phyloP scores from a whole-genome alignment of 129 eudicot species.

The Erigeron canadensis region DNA sequence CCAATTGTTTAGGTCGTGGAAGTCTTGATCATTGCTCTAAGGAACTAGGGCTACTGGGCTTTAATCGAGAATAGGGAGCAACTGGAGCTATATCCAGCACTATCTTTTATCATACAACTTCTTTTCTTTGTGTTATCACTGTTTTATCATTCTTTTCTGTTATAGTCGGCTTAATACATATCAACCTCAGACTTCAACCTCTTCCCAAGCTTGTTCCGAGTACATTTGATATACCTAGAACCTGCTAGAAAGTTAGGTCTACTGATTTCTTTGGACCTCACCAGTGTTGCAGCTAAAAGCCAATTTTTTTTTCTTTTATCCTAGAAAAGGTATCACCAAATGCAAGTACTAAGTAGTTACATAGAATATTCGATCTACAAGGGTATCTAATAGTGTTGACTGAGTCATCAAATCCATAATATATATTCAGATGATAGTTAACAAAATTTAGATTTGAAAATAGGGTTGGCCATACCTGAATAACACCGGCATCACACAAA shows the following conservation, averaged over 20 bases:
- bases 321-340: no score
- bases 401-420: neutral
- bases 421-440: neutral
- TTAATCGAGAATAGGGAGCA: no score
- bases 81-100: no score
- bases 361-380: neutral
- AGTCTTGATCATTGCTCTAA: no score
- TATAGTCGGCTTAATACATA: neutral
- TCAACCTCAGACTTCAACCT: conserved; percentile 2
- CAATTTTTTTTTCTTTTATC: no score
- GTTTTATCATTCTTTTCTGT: no score
- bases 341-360: neutral
- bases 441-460: neutral
- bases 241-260: neutral
- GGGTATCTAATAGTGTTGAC: neutral
- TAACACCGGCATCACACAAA: conserved; percentile 95
- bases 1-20: no score
- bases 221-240: no score
- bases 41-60: no score
- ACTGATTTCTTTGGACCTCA: neutral
- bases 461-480: conserved; percentile 60
- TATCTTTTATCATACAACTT: no score
- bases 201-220: neutral
- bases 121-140: no score
- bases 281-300: neutral